A percentile compares a stretch with the other conserved stretches of the same genome.
phyloP scores from a whole-genome alignment of 2,329 filamentous ascomycete species.

The Ampelomyces quisqualis region DNA sequence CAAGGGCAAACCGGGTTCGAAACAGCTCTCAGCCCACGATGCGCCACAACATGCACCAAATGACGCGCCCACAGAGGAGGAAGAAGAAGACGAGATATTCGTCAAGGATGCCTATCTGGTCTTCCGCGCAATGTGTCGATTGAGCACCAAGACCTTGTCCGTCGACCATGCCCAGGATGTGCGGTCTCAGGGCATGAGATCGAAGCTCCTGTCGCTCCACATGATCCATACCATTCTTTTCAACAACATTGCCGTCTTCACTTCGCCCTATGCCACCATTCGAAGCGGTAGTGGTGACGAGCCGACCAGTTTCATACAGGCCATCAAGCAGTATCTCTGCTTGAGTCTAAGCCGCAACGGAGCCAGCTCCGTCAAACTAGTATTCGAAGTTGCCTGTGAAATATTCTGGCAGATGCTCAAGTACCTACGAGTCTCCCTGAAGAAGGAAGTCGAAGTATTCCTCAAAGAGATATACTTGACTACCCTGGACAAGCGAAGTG shows the following conservation, averaged over 20 bases:
- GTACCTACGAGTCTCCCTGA: slow-evolving; percentile 88
- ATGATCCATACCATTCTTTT: slow-evolving; percentile 93
- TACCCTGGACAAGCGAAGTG: slow-evolving; percentile 82
- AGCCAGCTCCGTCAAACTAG: slow-evolving; percentile 83
- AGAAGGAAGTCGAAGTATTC: slow-evolving; percentile 98
- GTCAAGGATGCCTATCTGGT: slow-evolving; percentile 96
- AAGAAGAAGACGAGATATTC: slow-evolving; percentile 89
- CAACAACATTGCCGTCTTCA: slow-evolving; percentile 89
- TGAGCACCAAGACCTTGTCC: slow-evolving; percentile 87
- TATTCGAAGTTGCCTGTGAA: slow-evolving; percentile 94
- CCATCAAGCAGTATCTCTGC: slow-evolving; percentile 95
- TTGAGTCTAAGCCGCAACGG: slow-evolving; percentile 93
- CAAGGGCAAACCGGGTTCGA: slow-evolving; percentile 48
- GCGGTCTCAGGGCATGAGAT: slow-evolving; percentile 93
- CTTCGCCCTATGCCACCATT: slow-evolving; percentile 88
- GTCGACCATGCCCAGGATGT: slow-evolving; percentile 91
- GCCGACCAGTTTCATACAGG: slow-evolving; percentile 86
- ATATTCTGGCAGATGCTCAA: slow-evolving; percentile 98
- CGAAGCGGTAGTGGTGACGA: slow-evolving; percentile 86
- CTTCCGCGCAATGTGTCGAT: slow-evolving; percentile 94
- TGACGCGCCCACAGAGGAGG: slow-evolving; percentile 60
- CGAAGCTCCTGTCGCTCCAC: slow-evolving; percentile 91
- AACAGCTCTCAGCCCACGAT: slow-evolving; percentile 49
- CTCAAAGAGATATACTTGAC: slow-evolving; percentile 95
- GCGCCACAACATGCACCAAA: slow-evolving; percentile 40